A percentile compares a stretch with the other conserved stretches of the same genome.
Evolutionary conservation across 768 basidiomycete genomes (phyloP).

Genomic region (Suillus hirtellus): DNA sequence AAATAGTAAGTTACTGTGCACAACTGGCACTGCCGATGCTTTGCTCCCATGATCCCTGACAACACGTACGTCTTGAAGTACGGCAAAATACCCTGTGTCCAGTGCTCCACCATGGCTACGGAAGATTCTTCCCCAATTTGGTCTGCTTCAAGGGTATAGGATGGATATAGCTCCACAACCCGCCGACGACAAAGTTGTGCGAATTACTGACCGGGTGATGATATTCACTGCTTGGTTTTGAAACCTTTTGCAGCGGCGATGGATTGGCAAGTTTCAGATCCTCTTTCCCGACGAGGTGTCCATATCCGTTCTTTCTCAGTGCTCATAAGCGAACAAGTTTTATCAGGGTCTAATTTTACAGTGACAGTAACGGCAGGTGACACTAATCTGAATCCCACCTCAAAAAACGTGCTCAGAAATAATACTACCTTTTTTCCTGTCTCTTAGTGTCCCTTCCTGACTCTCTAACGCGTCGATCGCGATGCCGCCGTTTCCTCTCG

Average conservation of each 20-base stretch:
- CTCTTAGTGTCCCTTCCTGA: neutral
- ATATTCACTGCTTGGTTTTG: neutral
- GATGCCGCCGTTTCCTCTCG: neutral
- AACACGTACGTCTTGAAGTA: neutral
- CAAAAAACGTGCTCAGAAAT: neutral
- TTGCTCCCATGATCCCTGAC: neutral
- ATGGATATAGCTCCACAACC: too few relatives aligned
- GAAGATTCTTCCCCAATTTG: neutral
- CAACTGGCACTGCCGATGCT: neutral
- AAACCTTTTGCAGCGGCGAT: neutral
- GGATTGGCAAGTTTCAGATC: neutral
- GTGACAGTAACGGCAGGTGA: neutral
- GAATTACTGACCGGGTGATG: neutral
- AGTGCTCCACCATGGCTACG: neutral
- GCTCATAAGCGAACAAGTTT: neutral
- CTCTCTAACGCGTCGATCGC: slow-evolving; percentile 4
- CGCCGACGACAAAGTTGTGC: neutral
- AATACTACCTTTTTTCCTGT: neutral
- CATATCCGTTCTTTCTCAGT: neutral
- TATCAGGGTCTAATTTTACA: neutral
- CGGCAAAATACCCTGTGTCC: neutral
- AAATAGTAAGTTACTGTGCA: neutral
- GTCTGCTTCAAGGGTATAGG: neutral
- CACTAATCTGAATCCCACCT: neutral
- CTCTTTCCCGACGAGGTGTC: neutral